Conservation (phyloP, 805 yeast genomes). For the Cyberlindnera saturnus region DNA sequence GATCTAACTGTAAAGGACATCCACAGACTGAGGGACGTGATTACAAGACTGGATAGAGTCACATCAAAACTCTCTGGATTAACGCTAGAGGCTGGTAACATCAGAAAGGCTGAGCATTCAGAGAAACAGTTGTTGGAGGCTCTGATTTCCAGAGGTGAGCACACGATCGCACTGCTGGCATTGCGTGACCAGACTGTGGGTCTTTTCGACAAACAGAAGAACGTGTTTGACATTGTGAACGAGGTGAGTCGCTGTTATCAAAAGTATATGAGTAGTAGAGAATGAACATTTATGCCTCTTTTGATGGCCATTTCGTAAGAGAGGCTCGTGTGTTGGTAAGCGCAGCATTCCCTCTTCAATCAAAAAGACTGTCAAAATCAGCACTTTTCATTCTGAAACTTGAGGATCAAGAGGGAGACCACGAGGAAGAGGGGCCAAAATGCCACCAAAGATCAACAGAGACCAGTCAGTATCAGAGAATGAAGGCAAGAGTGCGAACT, state of each 20-base stretch:
- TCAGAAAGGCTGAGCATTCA: constrained; percentile 32
- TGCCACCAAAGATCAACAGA: constrained; percentile 23
- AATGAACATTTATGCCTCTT: too few species aligned
- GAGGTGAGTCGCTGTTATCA: constrained; percentile 9
- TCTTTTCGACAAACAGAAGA: constrained; percentile 10
- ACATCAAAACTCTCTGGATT: constrained; percentile 46
- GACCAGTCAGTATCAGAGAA: constrained; percentile 23
- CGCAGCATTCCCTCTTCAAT: too few species aligned
- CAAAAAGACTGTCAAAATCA: not conserved
- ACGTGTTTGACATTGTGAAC: constrained; percentile 17
- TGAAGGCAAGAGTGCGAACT: constrained; percentile 16
- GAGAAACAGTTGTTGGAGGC: constrained; percentile 54
- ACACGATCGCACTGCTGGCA: constrained; percentile 40
- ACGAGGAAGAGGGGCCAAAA: not conserved
- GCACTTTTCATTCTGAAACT: not conserved
- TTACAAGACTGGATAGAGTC: constrained; percentile 54
- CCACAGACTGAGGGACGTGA: constrained; percentile 45
- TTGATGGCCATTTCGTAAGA: too few species aligned
- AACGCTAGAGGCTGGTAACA: constrained; percentile 13
- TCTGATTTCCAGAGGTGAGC: constrained; percentile 63
- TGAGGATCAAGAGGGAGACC: too few species aligned
- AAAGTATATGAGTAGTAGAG: not conserved
- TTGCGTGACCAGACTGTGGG: constrained; percentile 35
- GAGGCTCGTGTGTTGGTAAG: too few species aligned
- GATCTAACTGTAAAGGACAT: constrained; percentile 36